Percentiles rank a stretch among this genome's conserved stretches.
Conservation (phyloP, 441 rosid genomes). For the Populus hybrid region DNA sequence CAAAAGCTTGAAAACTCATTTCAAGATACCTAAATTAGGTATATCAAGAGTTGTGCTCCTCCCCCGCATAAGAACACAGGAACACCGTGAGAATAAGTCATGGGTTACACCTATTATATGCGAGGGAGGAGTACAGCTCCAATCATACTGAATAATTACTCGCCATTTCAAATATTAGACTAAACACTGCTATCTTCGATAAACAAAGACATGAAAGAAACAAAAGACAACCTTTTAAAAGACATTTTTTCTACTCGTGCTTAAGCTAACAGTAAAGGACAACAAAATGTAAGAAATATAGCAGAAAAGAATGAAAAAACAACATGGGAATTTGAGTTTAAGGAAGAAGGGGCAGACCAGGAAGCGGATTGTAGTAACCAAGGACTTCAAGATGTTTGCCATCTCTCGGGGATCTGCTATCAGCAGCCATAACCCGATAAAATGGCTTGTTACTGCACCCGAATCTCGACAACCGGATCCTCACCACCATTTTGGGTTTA, state of each 20-base stretch:
- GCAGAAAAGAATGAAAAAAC: too few relatives aligned
- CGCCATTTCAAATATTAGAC: background rate
- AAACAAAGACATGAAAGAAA: background rate
- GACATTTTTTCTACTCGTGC: background rate
- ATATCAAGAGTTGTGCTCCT: background rate
- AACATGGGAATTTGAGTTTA: background rate
- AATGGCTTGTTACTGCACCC: slow-evolving; percentile 66
- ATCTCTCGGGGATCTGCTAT: slow-evolving; percentile 69
- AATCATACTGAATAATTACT: background rate
- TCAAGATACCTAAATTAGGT: background rate
- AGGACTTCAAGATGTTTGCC: slow-evolving; percentile 73
- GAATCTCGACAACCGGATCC: slow-evolving; percentile 56
- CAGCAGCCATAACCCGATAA: slow-evolving; percentile 59
- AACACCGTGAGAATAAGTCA: background rate
- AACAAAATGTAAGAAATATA: background rate
- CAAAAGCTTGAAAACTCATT: background rate
- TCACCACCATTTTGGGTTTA: slow-evolving; percentile 46
- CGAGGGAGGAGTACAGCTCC: background rate
- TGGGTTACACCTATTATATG: background rate
- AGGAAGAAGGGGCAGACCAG: slow-evolving; percentile 31
- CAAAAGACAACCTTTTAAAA: background rate
- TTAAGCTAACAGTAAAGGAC: background rate
- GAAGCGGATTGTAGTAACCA: slow-evolving; percentile 62
- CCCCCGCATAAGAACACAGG: background rate
- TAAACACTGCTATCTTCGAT: background rate